Conservation (phyloP, 75 land plant species). For the Picea glauca region DNA sequence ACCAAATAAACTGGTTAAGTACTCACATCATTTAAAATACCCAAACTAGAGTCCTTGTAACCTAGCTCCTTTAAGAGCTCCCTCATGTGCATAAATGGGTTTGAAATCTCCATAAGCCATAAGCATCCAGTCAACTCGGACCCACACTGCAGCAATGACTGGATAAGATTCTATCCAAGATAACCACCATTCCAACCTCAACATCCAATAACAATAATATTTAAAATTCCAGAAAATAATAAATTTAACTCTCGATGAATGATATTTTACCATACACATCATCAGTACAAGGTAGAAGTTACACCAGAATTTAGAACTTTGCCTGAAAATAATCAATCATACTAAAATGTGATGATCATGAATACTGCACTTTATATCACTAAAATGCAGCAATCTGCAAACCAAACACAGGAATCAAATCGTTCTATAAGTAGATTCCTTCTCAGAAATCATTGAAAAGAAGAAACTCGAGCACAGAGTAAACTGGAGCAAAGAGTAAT, state of each 20-base stretch:
- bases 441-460: not conserved
- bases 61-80: slow-evolving; percentile 94
- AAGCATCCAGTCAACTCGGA: slow-evolving; percentile 85
- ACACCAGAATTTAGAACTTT: not conserved
- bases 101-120: slow-evolving; percentile 85
- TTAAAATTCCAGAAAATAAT: too few species aligned
- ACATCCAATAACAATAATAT: too few species aligned
- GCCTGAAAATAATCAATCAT: not conserved
- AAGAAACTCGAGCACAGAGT: not conserved
- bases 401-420: not conserved
- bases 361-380: not conserved
- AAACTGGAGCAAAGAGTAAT: not conserved
- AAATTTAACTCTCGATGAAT: not conserved
- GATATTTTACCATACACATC: slow-evolving; percentile 1
- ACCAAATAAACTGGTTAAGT: not conserved
- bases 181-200: not conserved
- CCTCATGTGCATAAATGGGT: slow-evolving; percentile 86
- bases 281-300: not conserved
- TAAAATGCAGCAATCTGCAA: not conserved
- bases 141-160: slow-evolving; percentile 58
- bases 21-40: slow-evolving; percentile 79
- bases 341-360: not conserved
- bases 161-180: not conserved
- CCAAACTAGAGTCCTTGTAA: slow-evolving; percentile 63
- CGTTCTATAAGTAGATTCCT: not conserved